phyloP scores from a whole-genome alignment of 768 basidiomycete genomes.

The Mycena metata region DNA sequence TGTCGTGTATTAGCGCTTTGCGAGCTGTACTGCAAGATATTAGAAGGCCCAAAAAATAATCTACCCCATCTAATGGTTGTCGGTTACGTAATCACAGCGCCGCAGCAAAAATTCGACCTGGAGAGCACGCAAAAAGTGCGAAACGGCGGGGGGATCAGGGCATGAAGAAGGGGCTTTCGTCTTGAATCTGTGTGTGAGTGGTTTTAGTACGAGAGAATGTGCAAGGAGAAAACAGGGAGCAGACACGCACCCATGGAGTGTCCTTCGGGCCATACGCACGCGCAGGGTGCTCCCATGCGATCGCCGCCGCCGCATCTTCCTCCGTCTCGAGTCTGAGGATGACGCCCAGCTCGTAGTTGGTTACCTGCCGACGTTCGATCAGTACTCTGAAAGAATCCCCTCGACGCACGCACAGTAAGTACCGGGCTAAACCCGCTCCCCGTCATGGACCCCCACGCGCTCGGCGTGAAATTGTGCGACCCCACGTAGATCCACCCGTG shows the following conservation, averaged over 20 bases:
- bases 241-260: conserved; percentile 66
- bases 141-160: no score
- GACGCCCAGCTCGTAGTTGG: conserved; percentile 79
- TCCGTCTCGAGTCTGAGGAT: conserved; percentile 64
- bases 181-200: conserved; percentile 10
- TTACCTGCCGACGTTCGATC: conserved; percentile 50
- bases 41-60: no score
- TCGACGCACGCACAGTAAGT: conserved; percentile 54
- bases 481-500: conserved; percentile 73
- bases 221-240: neutral
- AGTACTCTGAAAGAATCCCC: neutral
- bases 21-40: no score
- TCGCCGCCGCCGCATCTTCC: conserved; percentile 56
- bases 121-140: no score
- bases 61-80: no score
- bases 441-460: conserved; percentile 73
- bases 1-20: no score
- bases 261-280: conserved; percentile 63
- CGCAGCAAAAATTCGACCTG: no score
- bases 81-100: no score
- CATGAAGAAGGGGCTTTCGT: conserved; percentile 27
- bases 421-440: conserved; percentile 65
- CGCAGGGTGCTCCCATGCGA: conserved; percentile 70
- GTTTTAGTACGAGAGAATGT: neutral
- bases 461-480: conserved; percentile 77